Evolutionary conservation across 768 basidiomycete species (phyloP), one percentile per base, ranked within the genome.

Genomic region (Porphyrellus cyaneotinctus): DNA sequence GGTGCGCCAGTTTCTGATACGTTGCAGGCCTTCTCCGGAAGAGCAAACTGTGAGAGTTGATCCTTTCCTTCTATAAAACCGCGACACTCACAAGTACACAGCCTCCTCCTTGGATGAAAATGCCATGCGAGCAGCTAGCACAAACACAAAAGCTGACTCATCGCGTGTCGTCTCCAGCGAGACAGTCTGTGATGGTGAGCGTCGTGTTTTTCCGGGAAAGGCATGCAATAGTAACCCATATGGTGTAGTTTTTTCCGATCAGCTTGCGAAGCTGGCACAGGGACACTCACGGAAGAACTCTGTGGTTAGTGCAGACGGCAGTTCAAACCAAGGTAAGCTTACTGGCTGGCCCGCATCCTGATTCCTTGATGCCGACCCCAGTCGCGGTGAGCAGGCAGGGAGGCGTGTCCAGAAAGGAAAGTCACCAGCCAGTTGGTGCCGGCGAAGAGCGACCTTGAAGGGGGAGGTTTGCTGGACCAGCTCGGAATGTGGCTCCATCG

Each of bases 401-500:
- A 9, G 8, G 17, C 4, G 11, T n/a, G 2, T 23, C 30, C 30
- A 36, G 35, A 18, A n/a, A 17, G 23, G n/a, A 26, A 18, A 11
- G 11, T 18, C 6, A 3, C 30, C 10, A 11, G 26, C n/a, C 35
- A 20, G 44, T 22, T 23, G 18, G n/a, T 31, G 12, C 44, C 11
- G 2, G 22, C 1, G 10, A 32, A 22, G 14, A 49, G 30, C 6
- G 8, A 22, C 20, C 47, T 49, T 23, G 47, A 49, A 41, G 22
- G 47, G 2, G 47, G 38, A 24, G 30, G 41, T 7, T 3, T 41
- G 3, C 38, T 49, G 13, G 38, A 49, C 17, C 20, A 23, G 20
- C 47, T 49, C 2, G 38, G 47, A 32, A 49, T 49, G 37, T 49
- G 47, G 47, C n/a, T 49, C 38, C 47, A 49, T n/a, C 11, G 28